Evolutionary conservation across 495 filamentous ascomycete species (phyloP).

Genomic region (Cenococcum geophilum): DNA sequence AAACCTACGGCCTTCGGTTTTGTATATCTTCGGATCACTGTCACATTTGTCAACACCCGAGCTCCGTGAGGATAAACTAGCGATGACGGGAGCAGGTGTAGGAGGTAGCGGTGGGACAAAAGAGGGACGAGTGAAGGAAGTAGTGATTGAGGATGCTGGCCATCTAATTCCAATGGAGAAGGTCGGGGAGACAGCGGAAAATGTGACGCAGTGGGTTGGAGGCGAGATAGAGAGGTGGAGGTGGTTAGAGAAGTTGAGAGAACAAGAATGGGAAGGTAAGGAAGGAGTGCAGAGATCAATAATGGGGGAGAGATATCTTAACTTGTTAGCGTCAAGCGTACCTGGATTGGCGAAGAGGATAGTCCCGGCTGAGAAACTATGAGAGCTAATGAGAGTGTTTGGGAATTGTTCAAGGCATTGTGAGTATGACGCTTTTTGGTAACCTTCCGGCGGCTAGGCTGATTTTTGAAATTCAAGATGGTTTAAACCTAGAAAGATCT

Average conservation of each 20-base stretch:
- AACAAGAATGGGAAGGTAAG: constrained; percentile 47
- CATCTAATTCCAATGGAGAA: constrained; percentile 84
- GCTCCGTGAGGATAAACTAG: constrained; percentile 51
- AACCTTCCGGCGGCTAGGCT: too few species aligned
- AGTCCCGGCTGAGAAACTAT: not conserved
- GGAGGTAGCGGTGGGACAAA: constrained; percentile 63
- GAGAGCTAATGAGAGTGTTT: not conserved
- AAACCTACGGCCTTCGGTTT: constrained; percentile 64
- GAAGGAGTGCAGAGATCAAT: constrained; percentile 51
- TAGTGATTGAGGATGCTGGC: constrained; percentile 59
- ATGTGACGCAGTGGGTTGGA: constrained; percentile 57
- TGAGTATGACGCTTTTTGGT: too few species aligned
- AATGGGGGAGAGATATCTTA: constrained; percentile 41
- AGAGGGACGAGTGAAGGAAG: constrained; percentile 63
- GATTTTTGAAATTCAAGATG: not conserved
- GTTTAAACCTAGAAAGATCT: not conserved
- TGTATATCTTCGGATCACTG: constrained; percentile 72
- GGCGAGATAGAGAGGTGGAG: constrained; percentile 59
- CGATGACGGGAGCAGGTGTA: constrained; percentile 55
- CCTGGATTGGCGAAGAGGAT: not conserved
- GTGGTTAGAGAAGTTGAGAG: constrained; percentile 55
- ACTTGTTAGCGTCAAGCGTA: not conserved
- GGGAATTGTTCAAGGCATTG: not conserved
- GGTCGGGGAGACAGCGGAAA: constrained; percentile 53
- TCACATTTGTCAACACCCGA: constrained; percentile 56